Percentiles rank a stretch among this genome's conserved stretches.
These are phyloP conservation scores for Trichoderma asperelloides DNA, from an alignment of 495 filamentous ascomycete species.

Conservation along the genomic window DNA sequence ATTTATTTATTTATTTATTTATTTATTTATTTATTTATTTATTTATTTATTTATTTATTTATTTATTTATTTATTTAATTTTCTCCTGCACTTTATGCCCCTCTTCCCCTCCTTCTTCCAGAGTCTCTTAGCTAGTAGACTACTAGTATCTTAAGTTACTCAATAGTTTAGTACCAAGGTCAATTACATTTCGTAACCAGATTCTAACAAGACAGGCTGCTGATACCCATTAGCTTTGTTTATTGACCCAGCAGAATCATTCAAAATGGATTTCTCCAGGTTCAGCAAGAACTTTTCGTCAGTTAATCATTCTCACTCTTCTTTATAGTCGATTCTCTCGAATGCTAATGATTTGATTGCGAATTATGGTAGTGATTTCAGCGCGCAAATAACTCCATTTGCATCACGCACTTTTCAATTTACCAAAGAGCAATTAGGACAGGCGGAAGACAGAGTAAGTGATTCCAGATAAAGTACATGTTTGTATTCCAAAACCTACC, in stretches of 20 bases:
- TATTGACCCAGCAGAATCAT: neutral
- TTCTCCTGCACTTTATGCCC: neutral
- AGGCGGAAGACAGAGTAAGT: constrained; percentile 83
- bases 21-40: neutral
- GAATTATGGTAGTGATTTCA: constrained; percentile 28
- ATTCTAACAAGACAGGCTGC: neutral
- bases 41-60: neutral
- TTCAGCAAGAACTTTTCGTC: constrained; percentile 12
- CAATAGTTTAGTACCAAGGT: too few species aligned
- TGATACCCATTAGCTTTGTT: neutral
- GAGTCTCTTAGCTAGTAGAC: neutral
- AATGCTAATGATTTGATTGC: constrained; percentile 10
- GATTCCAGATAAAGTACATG: neutral
- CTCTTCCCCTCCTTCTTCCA: neutral
- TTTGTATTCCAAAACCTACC: constrained; percentile 11
- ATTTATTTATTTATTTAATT: neutral
- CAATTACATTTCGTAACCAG: neutral
- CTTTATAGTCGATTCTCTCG: neutral
- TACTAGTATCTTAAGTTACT: neutral
- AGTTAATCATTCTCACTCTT: neutral
- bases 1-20: neutral
- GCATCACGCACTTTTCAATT: constrained; percentile 90
- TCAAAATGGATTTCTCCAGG: constrained; percentile 13
- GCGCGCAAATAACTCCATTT: constrained; percentile 68
- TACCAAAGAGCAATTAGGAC: constrained; percentile 92